Base-by-base conservation (phyloP, 805 yeast genomes). In the Candida arabinofermentans region DNA sequence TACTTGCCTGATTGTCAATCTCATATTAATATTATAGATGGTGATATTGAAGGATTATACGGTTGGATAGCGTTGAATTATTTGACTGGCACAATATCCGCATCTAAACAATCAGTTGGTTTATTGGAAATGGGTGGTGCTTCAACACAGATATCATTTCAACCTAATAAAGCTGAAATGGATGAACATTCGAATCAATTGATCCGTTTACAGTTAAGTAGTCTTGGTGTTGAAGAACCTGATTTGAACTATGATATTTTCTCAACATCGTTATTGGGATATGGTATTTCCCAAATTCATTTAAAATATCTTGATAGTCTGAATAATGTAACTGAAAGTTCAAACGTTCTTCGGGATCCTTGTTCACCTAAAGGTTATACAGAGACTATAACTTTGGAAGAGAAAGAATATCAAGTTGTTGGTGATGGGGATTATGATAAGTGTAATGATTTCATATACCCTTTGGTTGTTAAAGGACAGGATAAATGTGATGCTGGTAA, bases 11-110 rank as follows among this genome's bases (percentile, higher is more conserved):
- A 80, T 49, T 83, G 88, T 58, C 53, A 58, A 3, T 59, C 76
- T 2, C 88, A 82, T 54, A 64, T 81, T 17, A 76, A 75, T 46
- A 69, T 78, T 10, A 72, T 83, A 7, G 78, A 77, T 43, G 88
- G 87, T 0, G 83, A 80, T 46, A 60, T 69, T 3, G 88, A 83
- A 55, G 88, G 87, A 0, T 46, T 81, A 10, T 79, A 78, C 49
- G 81, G 83, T 2, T 83, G 88, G 88, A 60, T 81, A 8, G 72
- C 84, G 0, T 57, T 81, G 21, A 83, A 82, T 53, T 78, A 77
- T 39, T 55, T 78, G 46, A 65, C 73, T 23, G 77, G 77, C 1
- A 54, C 75, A 0, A 61, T 77, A 27, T 68, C 64, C 29, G 18
- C 34, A 1, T 55, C 53, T 16, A 33, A 42, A 3, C 40, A 56